phyloP scores from a whole-genome alignment of 768 basidiomycete genomes.

The Galerina sulciceps region DNA sequence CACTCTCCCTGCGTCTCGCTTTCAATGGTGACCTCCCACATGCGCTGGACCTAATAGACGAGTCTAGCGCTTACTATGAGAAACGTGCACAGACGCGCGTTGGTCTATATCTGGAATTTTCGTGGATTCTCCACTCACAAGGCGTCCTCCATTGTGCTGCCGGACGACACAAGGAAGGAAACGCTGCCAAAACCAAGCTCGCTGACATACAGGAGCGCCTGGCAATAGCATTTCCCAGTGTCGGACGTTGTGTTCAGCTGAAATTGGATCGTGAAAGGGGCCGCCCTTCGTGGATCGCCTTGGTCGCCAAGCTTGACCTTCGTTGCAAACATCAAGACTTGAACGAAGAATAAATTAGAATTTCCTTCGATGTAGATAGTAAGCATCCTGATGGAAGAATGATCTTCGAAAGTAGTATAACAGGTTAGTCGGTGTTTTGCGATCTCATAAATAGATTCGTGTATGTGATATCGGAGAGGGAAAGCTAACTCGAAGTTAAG shows the following conservation, averaged over 20 bases:
- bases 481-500: no score
- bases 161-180: constrained; percentile 9
- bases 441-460: no score
- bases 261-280: background rate
- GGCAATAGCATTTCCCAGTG: background rate
- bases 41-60: background rate
- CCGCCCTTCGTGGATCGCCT: background rate
- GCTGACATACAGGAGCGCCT: background rate
- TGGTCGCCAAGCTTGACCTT: background rate
- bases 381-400: no score
- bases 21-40: background rate
- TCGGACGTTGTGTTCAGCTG: background rate
- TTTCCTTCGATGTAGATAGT: no score
- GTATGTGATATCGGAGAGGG: no score
- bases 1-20: background rate
- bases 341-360: no score
- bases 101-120: constrained; percentile 1
- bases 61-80: background rate
- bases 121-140: background rate
- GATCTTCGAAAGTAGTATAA: no score
- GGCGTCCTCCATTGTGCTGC: constrained; percentile 7
- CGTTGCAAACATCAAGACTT: background rate
- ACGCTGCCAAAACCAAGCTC: background rate
- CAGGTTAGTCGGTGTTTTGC: no score
- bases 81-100: background rate